Evolutionary conservation across 2,329 filamentous ascomycete species (phyloP), one percentile per base, ranked within the genome.

Genomic region (Pseudogymnoascus sp.): DNA sequence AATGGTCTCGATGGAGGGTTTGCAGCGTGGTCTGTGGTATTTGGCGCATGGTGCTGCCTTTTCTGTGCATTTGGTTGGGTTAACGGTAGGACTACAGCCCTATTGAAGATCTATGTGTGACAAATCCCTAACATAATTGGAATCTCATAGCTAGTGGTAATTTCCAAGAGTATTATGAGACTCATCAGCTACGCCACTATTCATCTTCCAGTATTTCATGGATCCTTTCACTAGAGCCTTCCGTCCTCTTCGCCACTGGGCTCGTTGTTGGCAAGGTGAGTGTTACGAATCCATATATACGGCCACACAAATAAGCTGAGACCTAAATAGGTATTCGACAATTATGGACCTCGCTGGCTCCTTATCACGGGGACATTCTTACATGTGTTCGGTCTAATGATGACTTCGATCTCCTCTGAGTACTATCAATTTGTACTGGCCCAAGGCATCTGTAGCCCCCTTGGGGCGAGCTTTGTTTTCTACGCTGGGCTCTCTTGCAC

Each of bases 111-210:
- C 46, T 21, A 53, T 12, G 31, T 31, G 10, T 8, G 8, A 53
- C n/a, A 16, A 53, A 31, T 31, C 7, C n/a, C 46, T 53, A 53
- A 53, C 46, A 16, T 10, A 53, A 12, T 53, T 53, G 23, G 46
- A 31, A 12, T 50, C 14, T 16, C 23, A 16, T 23, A 53, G 46
- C 46, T 12, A 31, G 25, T 53, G 46, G 46, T 4, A 53, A 11
- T 53, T 85, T 86, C 66, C 82, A 86, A 67, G 77, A 78, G 21
- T 84, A 84, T 69, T 87, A 86, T 67, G 74, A 83, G 66, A 75
- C 70, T 5, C 73, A 78, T 4, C 77, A 79, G 18, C 73, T 86
- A 3, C 70, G 69, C 5, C 46, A 75, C 2, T 81, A 82, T 66
- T 80, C 81, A 0, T 67, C 81, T 2, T 82, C 80, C 31, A 79